phyloP scores from a whole-genome alignment of 768 basidiomycete species.

The Tricholoma sp. region DNA sequence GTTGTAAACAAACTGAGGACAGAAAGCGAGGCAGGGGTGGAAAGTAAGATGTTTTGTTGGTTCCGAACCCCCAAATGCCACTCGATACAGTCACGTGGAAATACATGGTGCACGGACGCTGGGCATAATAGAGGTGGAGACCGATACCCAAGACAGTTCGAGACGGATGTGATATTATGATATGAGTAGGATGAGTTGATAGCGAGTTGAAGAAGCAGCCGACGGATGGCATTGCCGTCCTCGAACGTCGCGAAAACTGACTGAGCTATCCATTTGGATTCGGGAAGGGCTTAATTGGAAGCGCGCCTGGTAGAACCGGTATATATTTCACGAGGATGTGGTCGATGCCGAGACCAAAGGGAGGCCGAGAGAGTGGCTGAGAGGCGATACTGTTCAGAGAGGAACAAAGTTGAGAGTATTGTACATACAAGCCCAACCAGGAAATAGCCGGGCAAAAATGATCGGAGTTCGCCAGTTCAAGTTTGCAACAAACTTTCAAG shows the following conservation, averaged over 20 bases:
- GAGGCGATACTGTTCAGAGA: not conserved
- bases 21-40: constrained; percentile 18
- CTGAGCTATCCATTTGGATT: not conserved
- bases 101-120: constrained; percentile 21
- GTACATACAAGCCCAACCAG: not conserved
- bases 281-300: not conserved
- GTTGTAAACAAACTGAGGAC: constrained; percentile 8
- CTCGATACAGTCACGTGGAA: constrained; percentile 22
- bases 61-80: constrained; percentile 18
- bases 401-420: not conserved
- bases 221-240: not conserved
- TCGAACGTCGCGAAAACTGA: not conserved
- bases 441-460: constrained; percentile 9
- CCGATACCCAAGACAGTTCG: not conserved
- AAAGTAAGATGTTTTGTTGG: constrained; percentile 18
- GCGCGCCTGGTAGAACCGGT: not conserved
- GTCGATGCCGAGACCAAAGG: not conserved
- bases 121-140: constrained; percentile 1
- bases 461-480: constrained; percentile 4
- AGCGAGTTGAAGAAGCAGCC: not conserved
- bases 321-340: not conserved
- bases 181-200: not conserved
- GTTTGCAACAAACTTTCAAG: not conserved
- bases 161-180: not conserved
- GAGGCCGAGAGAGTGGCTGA: not conserved